Percentiles rank a stretch among this genome's conserved stretches.
phyloP scores from a whole-genome alignment of 139 green algal genomes.

The Tetraselmis chui region DNA sequence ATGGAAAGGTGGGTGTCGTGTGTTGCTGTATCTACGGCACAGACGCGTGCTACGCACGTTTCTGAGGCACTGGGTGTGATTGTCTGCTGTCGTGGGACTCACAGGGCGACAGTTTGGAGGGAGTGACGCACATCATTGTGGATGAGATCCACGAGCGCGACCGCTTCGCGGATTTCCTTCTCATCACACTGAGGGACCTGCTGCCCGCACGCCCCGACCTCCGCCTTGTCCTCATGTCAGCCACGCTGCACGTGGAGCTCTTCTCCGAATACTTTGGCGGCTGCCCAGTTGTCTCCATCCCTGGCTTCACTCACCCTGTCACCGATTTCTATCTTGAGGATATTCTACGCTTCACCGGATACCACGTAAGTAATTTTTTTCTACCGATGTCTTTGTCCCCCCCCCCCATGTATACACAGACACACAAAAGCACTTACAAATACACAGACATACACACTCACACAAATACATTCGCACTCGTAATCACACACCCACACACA shows the following conservation, averaged over 20 bases:
- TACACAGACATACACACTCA: too few relatives aligned
- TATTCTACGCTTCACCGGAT: slow-evolving; percentile 30
- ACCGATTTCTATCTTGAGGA: slow-evolving; percentile 44
- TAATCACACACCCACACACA: too few relatives aligned
- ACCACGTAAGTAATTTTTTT: slow-evolving; percentile 5
- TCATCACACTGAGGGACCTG: slow-evolving; percentile 53
- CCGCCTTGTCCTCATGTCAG: slow-evolving; percentile 79
- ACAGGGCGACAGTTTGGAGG: slow-evolving; percentile 2
- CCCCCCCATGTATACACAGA: too few relatives aligned
- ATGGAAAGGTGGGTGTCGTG: too few relatives aligned
- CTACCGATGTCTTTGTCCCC: too few relatives aligned
- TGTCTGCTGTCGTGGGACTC: background rate
- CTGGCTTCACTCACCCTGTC: slow-evolving; percentile 41
- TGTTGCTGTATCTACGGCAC: too few relatives aligned
- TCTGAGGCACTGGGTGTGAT: too few relatives aligned
- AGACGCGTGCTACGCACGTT: too few relatives aligned
- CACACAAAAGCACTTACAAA: too few relatives aligned
- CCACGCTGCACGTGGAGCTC: slow-evolving; percentile 68
- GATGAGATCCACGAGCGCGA: slow-evolving; percentile 65
- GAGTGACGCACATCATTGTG: slow-evolving; percentile 48
- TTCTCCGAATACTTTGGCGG: slow-evolving; percentile 60
- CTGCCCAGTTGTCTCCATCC: slow-evolving; percentile 62
- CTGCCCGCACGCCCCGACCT: slow-evolving; percentile 56
- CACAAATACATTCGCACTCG: too few relatives aligned
- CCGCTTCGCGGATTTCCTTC: slow-evolving; percentile 69